Evolutionary conservation across 1,284 basidiomycete species (phyloP).

Genomic region (Phellinidium pouzarii): DNA sequence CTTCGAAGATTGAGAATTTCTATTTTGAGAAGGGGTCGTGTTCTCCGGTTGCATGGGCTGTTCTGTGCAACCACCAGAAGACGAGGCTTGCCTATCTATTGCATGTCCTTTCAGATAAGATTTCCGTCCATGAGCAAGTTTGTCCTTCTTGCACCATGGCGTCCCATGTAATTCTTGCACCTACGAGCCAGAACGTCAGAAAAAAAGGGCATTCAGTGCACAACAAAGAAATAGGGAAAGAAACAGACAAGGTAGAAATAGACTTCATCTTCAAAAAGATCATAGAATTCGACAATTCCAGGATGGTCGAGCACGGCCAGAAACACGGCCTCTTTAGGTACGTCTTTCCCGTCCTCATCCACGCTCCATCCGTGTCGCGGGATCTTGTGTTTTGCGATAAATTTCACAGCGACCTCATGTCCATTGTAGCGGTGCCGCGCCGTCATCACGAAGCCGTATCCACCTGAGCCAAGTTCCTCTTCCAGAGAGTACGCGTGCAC

Average conservation of each 20-base stretch:
- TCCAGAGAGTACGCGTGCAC: conserved; percentile 59
- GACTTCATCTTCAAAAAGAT: conserved; percentile 73
- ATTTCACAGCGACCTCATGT: conserved; percentile 85
- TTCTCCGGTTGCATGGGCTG: background rate
- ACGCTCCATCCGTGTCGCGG: conserved; percentile 76
- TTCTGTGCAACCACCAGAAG: no score
- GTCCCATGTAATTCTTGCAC: conserved; percentile 89
- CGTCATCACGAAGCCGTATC: conserved; percentile 89
- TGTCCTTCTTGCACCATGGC: conserved; percentile 52
- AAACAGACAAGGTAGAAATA: conserved; percentile 81
- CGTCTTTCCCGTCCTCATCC: conserved; percentile 49
- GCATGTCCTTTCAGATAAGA: background rate
- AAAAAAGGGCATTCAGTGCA: no score
- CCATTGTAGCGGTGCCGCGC: conserved; percentile 50
- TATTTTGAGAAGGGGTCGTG: background rate
- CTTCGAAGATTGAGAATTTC: background rate
- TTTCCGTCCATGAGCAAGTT: background rate
- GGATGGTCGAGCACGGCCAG: conserved; percentile 71
- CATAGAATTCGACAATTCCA: conserved; percentile 77
- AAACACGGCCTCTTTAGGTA: conserved; percentile 80
- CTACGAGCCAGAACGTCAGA: conserved; percentile 44
- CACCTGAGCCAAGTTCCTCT: conserved; percentile 83
- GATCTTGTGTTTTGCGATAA: conserved; percentile 82
- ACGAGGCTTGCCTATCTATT: no score
- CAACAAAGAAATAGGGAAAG: background rate